phyloP scores from a whole-genome alignment of 176 grass and related monocot species.

The Lolium multiflorum region DNA sequence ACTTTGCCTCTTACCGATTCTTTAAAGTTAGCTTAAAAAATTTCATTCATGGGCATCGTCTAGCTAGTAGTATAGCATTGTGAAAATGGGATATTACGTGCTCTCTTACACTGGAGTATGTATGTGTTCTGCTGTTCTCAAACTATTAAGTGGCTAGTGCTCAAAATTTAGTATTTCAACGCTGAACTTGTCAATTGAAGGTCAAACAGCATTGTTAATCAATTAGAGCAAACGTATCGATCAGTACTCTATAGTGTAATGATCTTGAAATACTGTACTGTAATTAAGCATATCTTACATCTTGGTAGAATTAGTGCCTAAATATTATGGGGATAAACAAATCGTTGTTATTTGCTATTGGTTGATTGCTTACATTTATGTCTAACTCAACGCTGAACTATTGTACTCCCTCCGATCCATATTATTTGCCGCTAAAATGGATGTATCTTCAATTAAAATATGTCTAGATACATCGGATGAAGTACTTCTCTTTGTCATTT shows the following conservation, averaged over 20 bases:
- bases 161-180: not conserved
- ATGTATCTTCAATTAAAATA: too few species aligned
- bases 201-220: not conserved
- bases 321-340: not conserved
- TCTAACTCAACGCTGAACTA: not conserved
- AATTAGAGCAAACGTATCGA: not conserved
- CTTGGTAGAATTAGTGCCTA: not conserved
- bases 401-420: not conserved
- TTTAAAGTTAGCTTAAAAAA: not conserved
- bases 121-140: not conserved
- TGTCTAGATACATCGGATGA: too few species aligned
- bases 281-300: not conserved
- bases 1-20: not conserved
- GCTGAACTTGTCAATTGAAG: not conserved
- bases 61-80: not conserved
- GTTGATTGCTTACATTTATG: conserved; percentile 8
- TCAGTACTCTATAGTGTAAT: not conserved
- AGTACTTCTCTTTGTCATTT: not conserved
- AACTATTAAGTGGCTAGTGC: not conserved
- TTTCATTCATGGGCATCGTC: not conserved
- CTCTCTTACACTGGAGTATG: not conserved
- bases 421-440: too few species aligned
- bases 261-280: not conserved
- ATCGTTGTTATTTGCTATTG: not conserved
- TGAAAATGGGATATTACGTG: not conserved